These are phyloP conservation scores for Backusella liffmaniae DNA, from an alignment of 192 early-diverging fungal genomes.

Conservation along the genomic window DNA sequence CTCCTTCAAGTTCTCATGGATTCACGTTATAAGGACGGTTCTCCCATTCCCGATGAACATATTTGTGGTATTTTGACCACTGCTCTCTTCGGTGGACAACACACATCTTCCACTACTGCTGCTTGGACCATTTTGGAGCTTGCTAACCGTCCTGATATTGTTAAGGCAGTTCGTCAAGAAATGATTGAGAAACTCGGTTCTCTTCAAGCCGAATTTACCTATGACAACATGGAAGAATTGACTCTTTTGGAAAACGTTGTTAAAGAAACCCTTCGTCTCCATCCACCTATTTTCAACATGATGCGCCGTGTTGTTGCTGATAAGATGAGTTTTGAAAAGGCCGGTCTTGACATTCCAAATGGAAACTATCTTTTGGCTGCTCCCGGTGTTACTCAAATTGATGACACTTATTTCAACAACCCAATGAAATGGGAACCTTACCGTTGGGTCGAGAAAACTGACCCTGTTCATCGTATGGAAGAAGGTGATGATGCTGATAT, in stretches of 20 bases:
- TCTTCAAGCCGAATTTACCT: conserved; percentile 51
- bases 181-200: conserved; percentile 61
- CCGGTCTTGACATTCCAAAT: conserved; percentile 81
- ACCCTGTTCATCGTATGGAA: conserved; percentile 50
- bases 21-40: conserved; percentile 86
- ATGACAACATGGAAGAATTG: conserved; percentile 75
- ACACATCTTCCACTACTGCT: conserved; percentile 90
- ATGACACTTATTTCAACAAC: conserved; percentile 76
- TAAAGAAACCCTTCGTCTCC: conserved; percentile 90
- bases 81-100: conserved; percentile 93
- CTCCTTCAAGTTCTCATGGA: conserved; percentile 83
- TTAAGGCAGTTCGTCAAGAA: conserved; percentile 69
- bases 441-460: conserved; percentile 67
- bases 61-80: conserved; percentile 96
- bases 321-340: conserved; percentile 63
- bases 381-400: conserved; percentile 78
- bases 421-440: conserved; percentile 77
- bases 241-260: conserved; percentile 76
- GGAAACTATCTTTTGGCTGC: conserved; percentile 86
- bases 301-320: conserved; percentile 87
- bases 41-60: conserved; percentile 77
- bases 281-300: conserved; percentile 89
- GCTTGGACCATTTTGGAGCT: conserved; percentile 90
- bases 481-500: conserved; percentile 52
- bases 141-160: conserved; percentile 69